Base-by-base conservation (phyloP, 2,329 filamentous ascomycete species). In the Scortechinia acanthostroma region DNA sequence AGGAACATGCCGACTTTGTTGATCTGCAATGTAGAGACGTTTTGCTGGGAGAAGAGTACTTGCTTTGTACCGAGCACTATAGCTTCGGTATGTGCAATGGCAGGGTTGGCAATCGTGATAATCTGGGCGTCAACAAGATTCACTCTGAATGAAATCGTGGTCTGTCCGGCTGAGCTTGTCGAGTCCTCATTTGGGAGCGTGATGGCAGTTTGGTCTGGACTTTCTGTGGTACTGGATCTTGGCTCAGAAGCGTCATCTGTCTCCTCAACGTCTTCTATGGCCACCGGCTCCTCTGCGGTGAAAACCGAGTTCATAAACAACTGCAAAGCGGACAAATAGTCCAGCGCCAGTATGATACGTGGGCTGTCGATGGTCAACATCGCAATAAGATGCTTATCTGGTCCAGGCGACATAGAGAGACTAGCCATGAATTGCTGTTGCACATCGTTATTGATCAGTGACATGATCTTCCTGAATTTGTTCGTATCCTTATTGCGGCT, bases 391-490 rank as follows among this genome's bases (percentile, higher is more conserved):
- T 83, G 88, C 48, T 82, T 80, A 33, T 95, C 86, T 23, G 81
- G 71, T 3, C 90, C 90, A 15, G 90, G 88, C 1, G 91, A 90
- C 64, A 98, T 94, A 0, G 91, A 94, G 3, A 98, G 70, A 59
- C 87, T 96, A 16, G 93, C 93, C 93, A 98, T 98, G 57, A 98
- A 40, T 19, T 40, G 91, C 55, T 99, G 94, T 61, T 97, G 91
- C 42, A 93, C 90, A 46, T 91, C 86, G 53, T 90, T 91, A 63
- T 96, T 97, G 57, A 91, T 90, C 46, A 95, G 83, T 2, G 91
- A 91, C 93, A 98, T 97, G 66, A 98, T 96, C 61, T 91, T 94
- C 43, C 90, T 82, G 73, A 94, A 99, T 59, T 95, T 96, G 69
- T 96, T 98, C 3, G 85, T 87, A 54, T 95, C 91, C 45, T 80